phyloP scores from a whole-genome alignment of 805 yeast genomes.

The Suhomyces kilbournensis region DNA sequence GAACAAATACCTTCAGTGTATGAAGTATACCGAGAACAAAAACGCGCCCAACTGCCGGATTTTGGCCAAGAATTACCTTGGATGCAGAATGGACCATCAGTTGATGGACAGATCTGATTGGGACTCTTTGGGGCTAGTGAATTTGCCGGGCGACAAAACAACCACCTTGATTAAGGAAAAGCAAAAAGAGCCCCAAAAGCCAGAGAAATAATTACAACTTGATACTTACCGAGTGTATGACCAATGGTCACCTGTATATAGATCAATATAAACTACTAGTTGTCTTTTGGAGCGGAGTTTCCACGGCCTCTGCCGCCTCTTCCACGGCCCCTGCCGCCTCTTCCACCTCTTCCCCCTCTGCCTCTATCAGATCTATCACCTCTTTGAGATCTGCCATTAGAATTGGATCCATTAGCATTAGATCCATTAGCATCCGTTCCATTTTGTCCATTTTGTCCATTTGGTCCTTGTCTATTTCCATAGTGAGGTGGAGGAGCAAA shows the following conservation, averaged over 20 bases:
- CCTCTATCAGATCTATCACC: conserved; percentile 9
- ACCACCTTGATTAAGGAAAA: not conserved
- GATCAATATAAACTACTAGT: not conserved
- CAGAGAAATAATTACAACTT: not conserved
- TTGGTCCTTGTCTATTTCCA: conserved; percentile 7
- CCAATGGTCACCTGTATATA: not conserved
- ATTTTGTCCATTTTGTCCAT: not conserved
- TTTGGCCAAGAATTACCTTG: conserved; percentile 75
- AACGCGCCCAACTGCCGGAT: conserved; percentile 90
- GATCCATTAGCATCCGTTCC: not conserved
- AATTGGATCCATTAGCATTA: conserved; percentile 7
- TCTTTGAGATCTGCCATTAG: conserved; percentile 6
- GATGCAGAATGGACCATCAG: conserved; percentile 83
- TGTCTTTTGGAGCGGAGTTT: not conserved
- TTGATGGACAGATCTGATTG: conserved; percentile 42
- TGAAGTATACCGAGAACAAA: conserved; percentile 71
- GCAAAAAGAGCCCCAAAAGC: not conserved
- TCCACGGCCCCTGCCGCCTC: conserved; percentile 3
- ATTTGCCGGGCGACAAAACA: conserved; percentile 35
- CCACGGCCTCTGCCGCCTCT: conserved; percentile 1
- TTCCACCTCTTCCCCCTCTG: conserved; percentile 7
- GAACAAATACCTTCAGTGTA: conserved; percentile 72
- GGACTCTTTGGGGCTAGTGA: conserved; percentile 43
- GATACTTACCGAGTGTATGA: not conserved
- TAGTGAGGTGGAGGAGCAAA: conserved; percentile 24